Evolutionary conservation across 164 flowering plant genomes (phyloP), one percentile per base, ranked within the genome.

Genomic region (Brasenia schreberi): DNA sequence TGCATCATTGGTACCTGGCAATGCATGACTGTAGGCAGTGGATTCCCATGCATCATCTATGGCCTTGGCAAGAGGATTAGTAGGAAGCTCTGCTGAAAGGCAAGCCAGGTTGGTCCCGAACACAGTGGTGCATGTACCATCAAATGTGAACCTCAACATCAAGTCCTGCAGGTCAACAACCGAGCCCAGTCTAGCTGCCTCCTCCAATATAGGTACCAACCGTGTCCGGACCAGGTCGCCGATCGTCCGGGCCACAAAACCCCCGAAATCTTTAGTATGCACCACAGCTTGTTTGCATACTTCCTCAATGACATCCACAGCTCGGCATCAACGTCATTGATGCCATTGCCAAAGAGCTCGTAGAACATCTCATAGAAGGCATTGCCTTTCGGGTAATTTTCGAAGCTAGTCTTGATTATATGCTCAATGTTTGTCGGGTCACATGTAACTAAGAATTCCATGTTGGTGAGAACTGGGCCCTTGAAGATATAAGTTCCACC

Each of bases 51-150:
- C 70, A 14, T 76, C 79, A 14, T 76, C 76, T 17, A 80, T 58
- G 0, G 86, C 87, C 59, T 76, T 74, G 2, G 75, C 72, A 27
- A 71, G 64, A 4, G 67, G 67, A 17, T 71, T 61, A 0, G 63
- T 19, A 0, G 81, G 83, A 7, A 78, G 64, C 0, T 72, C 78
- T 3, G 69, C 6, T 0, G 77, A 72, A 5, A 83, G 73, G 19
- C 74, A 70, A 0, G 66, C 52, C 0, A 80, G 82, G 59, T 82
- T 82, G 18, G 42, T 61, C 11, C 81, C 88, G 0, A 67, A 64
- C n/a, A 80, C 60, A 16, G 74, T 9, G 16, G 27, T 52, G 66
- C 76, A 69, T 0, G 76, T 80, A 18, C 27, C 66, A 52, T 83
- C 89, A 23, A 77, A 81, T 2, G 79, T 67, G 65, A 67, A 72